A percentile compares a stretch with the other conserved stretches of the same genome.
These are phyloP conservation scores for Cytauxzoon felis DNA, from an alignment of 169 alveolate genomes.

Conservation along the genomic window DNA sequence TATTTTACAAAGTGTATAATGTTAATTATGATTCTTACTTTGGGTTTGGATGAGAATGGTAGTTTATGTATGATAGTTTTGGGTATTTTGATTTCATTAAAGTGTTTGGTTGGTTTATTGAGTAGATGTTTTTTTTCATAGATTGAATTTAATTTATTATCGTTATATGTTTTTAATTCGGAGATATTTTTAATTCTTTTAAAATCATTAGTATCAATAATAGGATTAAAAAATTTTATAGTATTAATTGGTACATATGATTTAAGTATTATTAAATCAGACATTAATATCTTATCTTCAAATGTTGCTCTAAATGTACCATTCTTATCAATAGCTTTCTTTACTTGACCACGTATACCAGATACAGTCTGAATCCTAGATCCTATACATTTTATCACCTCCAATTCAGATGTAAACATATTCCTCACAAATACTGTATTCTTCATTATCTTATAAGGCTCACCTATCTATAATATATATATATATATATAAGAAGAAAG, in stretches of 20 bases:
- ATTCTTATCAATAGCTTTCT: conserved; percentile 89
- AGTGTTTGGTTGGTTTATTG: conserved; percentile 75
- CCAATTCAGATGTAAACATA: conserved; percentile 97
- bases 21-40: no score
- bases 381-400: conserved; percentile 95
- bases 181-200: conserved; percentile 82
- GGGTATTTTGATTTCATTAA: conserved; percentile 81
- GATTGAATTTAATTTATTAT: conserved; percentile 73
- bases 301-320: conserved; percentile 97
- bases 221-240: conserved; percentile 85
- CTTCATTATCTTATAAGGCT: conserved; percentile 94
- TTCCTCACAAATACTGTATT: conserved; percentile 96
- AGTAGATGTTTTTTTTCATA: conserved; percentile 80
- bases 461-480: conserved; percentile 91
- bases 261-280: conserved; percentile 95
- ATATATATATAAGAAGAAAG: conserved; percentile 83
- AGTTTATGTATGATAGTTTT: conserved; percentile 77
- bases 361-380: conserved; percentile 96
- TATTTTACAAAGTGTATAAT: not conserved
- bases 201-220: conserved; percentile 71
- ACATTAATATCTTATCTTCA: conserved; percentile 94
- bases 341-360: conserved; percentile 98
- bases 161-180: conserved; percentile 81
- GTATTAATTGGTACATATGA: conserved; percentile 88
- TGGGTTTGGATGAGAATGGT: conserved; percentile 85